Percentiles rank a stretch among this genome's conserved stretches.
Evolutionary conservation across 305 asterid genomes (phyloP).

Genomic region (Fraxinus baroniana): DNA sequence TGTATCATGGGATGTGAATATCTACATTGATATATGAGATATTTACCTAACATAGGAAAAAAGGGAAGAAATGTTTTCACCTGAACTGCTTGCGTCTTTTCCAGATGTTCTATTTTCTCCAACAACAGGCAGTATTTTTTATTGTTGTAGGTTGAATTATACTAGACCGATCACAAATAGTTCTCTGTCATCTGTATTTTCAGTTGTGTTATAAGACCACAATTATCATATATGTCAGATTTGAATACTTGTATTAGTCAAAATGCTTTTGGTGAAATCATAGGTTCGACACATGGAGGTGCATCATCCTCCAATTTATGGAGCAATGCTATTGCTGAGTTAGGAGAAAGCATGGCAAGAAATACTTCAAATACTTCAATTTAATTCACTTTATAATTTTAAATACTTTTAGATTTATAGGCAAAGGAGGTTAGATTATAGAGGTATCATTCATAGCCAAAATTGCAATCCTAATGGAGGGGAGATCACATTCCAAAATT

Average conservation of each 20-base stretch:
- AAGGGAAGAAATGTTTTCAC: not conserved
- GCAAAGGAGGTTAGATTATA: not conserved
- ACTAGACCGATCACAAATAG: not conserved
- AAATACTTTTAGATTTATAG: not conserved
- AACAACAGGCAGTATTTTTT: not conserved
- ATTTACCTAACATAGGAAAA: not conserved
- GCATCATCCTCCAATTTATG: not conserved
- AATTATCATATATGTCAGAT: not conserved
- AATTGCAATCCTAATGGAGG: not conserved
- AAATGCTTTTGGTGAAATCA: not conserved
- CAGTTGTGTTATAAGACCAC: not conserved
- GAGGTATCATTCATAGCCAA: not conserved
- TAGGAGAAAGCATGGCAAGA: not conserved
- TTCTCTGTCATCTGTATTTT: not conserved
- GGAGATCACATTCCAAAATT: not conserved
- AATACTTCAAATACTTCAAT: conserved; percentile 7
- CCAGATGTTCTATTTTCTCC: not conserved
- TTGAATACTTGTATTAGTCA: not conserved
- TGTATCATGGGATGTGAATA: not conserved
- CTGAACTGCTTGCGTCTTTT: not conserved
- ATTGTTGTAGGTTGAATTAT: not conserved
- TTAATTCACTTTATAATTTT: not conserved
- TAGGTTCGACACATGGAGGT: not conserved
- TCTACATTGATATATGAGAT: not conserved
- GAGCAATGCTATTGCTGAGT: not conserved